Percentiles rank a stretch among this genome's conserved stretches.
These are phyloP conservation scores for Sistotremastrum suecicum DNA, from an alignment of 768 basidiomycete genomes.

Conservation along the genomic window DNA sequence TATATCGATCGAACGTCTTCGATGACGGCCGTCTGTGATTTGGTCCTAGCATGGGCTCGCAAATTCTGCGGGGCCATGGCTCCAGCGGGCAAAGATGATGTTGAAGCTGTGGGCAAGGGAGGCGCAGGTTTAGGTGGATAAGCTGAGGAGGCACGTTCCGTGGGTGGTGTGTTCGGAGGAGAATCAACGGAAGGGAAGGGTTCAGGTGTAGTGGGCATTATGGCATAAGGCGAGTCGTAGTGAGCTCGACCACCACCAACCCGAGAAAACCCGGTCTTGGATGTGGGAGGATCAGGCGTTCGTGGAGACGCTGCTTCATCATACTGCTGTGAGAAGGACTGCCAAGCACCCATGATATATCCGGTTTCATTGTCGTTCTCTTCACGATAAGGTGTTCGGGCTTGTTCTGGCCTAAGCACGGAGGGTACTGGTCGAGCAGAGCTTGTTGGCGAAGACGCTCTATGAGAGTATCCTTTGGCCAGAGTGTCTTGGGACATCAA, in stretches of 20 bases:
- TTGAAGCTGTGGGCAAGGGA: constrained; percentile 9
- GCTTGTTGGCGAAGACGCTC: constrained; percentile 19
- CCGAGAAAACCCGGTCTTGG: constrained; percentile 60
- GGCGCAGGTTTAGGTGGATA: constrained; percentile 5
- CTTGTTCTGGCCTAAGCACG: constrained; percentile 70
- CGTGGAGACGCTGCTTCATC: background rate
- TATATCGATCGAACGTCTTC: constrained; percentile 36
- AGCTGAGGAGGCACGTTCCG: constrained; percentile 20
- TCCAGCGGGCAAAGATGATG: constrained; percentile 34
- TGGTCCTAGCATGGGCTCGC: constrained; percentile 43
- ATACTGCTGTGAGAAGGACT: constrained; percentile 39
- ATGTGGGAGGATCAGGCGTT: constrained; percentile 10
- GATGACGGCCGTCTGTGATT: constrained; percentile 78
- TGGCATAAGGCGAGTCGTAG: constrained; percentile 75
- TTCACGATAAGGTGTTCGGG: constrained; percentile 58
- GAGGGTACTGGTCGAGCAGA: constrained; percentile 41
- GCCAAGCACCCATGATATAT: constrained; percentile 93
- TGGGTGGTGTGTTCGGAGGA: constrained; percentile 37
- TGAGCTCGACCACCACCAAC: constrained; percentile 82
- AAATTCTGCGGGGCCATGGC: constrained; percentile 41
- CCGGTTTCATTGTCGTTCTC: constrained; percentile 70
- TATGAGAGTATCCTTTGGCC: constrained; percentile 6
- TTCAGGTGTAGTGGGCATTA: constrained; percentile 18
- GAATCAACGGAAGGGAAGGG: constrained; percentile 23
- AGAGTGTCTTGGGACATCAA: background rate